Evolutionary conservation across 495 filamentous ascomycete species (phyloP).

Genomic region (Daldinia vernicosa): DNA sequence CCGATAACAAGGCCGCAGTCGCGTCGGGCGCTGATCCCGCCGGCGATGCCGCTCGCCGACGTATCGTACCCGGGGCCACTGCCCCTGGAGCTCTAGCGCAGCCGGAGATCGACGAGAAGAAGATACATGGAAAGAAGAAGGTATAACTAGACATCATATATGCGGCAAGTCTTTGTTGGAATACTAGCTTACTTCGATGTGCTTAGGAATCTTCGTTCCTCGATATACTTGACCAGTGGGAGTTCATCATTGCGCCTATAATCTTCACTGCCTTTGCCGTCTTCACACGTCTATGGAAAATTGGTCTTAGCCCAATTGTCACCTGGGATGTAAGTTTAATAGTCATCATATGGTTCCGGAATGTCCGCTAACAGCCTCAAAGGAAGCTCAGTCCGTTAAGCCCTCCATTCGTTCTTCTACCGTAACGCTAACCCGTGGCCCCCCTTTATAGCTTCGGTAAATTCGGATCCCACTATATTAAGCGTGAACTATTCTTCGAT

Average conservation of each 20-base stretch:
- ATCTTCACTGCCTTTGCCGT: constrained; percentile 88
- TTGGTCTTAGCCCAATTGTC: constrained; percentile 93
- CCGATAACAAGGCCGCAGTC: constrained; percentile 59
- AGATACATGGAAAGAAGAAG: constrained; percentile 66
- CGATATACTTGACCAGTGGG: constrained; percentile 76
- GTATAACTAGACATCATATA: constrained; percentile 51
- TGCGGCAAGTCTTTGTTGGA: constrained; percentile 2
- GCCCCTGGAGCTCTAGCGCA: constrained; percentile 48
- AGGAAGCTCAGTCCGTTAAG: constrained; percentile 49
- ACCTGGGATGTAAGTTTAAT: constrained; percentile 88
- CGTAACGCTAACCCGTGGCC: constrained; percentile 42
- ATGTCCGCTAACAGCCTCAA: constrained; percentile 30
- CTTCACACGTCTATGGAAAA: constrained; percentile 95
- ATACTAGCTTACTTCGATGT: constrained; percentile 14
- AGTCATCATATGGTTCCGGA: neutral
- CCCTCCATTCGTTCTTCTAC: constrained; percentile 19
- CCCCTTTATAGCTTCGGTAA: constrained; percentile 82
- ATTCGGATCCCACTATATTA: constrained; percentile 98
- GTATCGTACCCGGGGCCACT: constrained; percentile 71
- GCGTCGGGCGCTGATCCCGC: constrained; percentile 71
- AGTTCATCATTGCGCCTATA: constrained; percentile 86
- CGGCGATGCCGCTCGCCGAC: constrained; percentile 74
- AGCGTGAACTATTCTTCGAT: constrained; percentile 99
- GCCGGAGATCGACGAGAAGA: constrained; percentile 68
- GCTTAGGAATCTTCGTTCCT: constrained; percentile 62